Evolutionary conservation across 352 stramenopile species (phyloP), one percentile per base, ranked within the genome.

Genomic region (Phytophthora pisi): DNA sequence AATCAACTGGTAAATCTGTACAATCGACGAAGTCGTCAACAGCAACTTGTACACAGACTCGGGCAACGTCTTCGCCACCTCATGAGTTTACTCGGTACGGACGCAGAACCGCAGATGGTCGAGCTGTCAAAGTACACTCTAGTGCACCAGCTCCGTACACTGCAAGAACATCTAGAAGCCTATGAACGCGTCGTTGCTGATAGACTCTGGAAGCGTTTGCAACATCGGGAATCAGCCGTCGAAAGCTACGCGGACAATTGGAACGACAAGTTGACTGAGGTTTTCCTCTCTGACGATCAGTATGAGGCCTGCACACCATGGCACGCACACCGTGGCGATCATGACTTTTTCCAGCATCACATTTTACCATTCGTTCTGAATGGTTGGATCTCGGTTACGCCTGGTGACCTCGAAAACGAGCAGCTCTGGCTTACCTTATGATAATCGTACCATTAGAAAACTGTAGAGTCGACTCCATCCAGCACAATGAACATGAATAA

Each of bases 281-380:
- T 70, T 0, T 89, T 88, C 40, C 45, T 91, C 11, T 68, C 66
- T 0, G 24, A 67, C 4, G 65, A 79, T 11, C 80, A 91, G 20
- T 83, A 65, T 36, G 61, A 66, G 0, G 71, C 75, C 0, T 89
- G 82, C 20, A 70, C 66, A 18, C 57, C 61, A 16, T 70, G 60
- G 51, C 61, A 73, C 26, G 6, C 30, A 31, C 49, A 57, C 20
- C 51, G 47, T 18, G 46, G 60, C 7, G 54, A 74, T 20, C 43
- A 64, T 13, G 30, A 46, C 2, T 74, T 68, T 15, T 74, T 74
- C 45, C 42, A 63, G 24, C 55, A 54, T n/a, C 42, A 23, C 20
- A 62, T 74, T 23, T 56, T 74, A 23, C 61, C 67, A 28, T 70
- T 68, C 38, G 6, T 74, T 59, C 55, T 74, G 31, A 70, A 59